Evolutionary conservation across 139 green algal species (phyloP).

Genomic region (Mesotaenium endlicherianum): DNA sequence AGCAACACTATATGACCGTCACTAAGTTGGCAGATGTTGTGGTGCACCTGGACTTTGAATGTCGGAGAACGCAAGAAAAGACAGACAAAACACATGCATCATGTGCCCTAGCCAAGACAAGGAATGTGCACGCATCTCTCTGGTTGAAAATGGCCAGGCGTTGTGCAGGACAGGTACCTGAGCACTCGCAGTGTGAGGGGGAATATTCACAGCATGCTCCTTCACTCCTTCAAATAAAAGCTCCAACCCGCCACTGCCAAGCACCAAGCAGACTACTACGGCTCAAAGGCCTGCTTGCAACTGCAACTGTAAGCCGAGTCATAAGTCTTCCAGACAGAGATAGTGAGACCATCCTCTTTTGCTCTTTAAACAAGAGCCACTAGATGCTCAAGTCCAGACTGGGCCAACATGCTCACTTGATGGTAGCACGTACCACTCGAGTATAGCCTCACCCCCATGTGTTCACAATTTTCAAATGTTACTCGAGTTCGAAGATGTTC

Average conservation of each 20-base stretch:
- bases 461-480: no score
- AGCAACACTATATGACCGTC: no score
- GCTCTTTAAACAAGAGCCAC: neutral
- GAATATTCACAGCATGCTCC: neutral
- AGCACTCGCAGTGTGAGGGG: neutral
- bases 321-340: neutral
- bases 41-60: no score
- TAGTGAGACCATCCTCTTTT: neutral
- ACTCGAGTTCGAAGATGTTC: no score
- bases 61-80: no score
- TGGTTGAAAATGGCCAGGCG: neutral
- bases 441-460: no score
- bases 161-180: neutral
- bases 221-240: neutral
- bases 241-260: conserved; percentile 3
- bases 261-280: neutral
- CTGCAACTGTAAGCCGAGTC: neutral
- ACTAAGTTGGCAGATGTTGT: no score
- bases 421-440: no score
- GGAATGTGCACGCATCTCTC: neutral
- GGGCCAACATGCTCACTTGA: no score
- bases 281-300: neutral
- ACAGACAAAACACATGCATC: no score
- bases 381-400: neutral
- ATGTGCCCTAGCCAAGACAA: no score